A percentile compares a stretch with the other conserved stretches of the same genome.
Conservation (phyloP, 192 early-diverging fungal species). For the Coemansia sp. region DNA sequence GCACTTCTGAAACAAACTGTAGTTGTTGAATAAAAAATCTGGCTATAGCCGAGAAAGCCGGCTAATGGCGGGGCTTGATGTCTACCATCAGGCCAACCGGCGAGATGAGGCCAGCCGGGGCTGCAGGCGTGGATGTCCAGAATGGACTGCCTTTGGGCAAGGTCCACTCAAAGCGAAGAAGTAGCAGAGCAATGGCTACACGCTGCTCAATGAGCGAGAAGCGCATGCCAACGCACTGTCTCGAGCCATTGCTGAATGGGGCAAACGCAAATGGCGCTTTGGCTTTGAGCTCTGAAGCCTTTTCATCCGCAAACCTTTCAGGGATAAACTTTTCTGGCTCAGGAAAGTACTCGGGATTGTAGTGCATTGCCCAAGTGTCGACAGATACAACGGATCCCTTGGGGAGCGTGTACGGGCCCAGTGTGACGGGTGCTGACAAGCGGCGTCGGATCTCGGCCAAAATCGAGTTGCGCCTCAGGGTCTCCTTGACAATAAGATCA, state of each 20-base stretch:
- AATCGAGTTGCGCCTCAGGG: slow-evolving; percentile 50
- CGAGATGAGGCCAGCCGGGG: slow-evolving; percentile 46
- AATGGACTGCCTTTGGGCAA: slow-evolving; percentile 47
- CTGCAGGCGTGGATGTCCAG: slow-evolving; percentile 21
- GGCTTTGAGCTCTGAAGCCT: slow-evolving; percentile 27
- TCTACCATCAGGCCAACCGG: slow-evolving; percentile 36
- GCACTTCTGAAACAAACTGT: background rate
- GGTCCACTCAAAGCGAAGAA: slow-evolving; percentile 43
- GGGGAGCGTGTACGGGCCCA: slow-evolving; percentile 41
- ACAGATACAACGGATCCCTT: slow-evolving; percentile 43
- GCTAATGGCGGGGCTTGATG: background rate
- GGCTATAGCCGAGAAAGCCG: no score
- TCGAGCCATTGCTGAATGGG: slow-evolving; percentile 57
- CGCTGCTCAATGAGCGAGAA: slow-evolving; percentile 63
- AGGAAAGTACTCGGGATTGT: slow-evolving; percentile 43
- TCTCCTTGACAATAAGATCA: slow-evolving; percentile 55
- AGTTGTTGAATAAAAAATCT: no score
- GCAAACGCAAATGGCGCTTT: slow-evolving; percentile 48
- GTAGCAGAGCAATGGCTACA: slow-evolving; percentile 56
- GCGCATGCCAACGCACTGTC: slow-evolving; percentile 60
- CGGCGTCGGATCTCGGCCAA: slow-evolving; percentile 48
- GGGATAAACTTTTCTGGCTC: slow-evolving; percentile 50
- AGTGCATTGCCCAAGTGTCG: slow-evolving; percentile 51
- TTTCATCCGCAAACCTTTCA: slow-evolving; percentile 51
- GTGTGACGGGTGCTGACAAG: slow-evolving; percentile 37